Conservation (phyloP, 768 basidiomycete genomes). For the Naganishia kalamii region DNA sequence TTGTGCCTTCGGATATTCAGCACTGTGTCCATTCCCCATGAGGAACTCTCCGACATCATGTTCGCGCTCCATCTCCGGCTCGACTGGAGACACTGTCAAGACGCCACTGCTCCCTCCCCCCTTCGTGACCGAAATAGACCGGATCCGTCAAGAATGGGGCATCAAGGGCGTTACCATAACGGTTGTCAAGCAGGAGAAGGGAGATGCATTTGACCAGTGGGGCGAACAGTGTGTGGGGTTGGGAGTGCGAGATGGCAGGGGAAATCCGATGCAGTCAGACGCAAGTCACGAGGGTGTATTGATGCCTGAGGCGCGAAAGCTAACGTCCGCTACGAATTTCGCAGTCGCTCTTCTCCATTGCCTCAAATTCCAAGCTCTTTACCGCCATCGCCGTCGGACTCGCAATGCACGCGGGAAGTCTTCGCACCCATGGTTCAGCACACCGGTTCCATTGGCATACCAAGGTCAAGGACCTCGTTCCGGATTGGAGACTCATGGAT, state of each 20-base stretch:
- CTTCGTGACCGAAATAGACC: neutral
- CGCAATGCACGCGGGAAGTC: conserved; percentile 19
- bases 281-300: too few species aligned
- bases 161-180: conserved; percentile 3
- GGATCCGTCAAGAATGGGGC: neutral
- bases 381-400: conserved; percentile 30
- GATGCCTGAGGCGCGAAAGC: too few species aligned
- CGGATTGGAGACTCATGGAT: conserved; percentile 35
- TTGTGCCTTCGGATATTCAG: too few species aligned
- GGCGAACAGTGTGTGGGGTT: too few species aligned
- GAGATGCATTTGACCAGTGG: conserved; percentile 8
- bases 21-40: too few species aligned
- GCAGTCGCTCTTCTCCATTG: conserved; percentile 37
- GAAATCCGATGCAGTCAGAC: conserved; percentile 4
- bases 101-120: neutral
- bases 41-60: too few species aligned
- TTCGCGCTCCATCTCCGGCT: too few species aligned
- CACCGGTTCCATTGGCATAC: conserved; percentile 29
- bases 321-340: too few species aligned
- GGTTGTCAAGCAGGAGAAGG: neutral
- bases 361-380: conserved; percentile 43
- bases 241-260: neutral
- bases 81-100: neutral
- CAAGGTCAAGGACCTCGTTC: conserved; percentile 37
- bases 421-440: neutral